Evolutionary conservation across 306 rosid genomes (phyloP).

Genomic region (Rubus parviflorus): DNA sequence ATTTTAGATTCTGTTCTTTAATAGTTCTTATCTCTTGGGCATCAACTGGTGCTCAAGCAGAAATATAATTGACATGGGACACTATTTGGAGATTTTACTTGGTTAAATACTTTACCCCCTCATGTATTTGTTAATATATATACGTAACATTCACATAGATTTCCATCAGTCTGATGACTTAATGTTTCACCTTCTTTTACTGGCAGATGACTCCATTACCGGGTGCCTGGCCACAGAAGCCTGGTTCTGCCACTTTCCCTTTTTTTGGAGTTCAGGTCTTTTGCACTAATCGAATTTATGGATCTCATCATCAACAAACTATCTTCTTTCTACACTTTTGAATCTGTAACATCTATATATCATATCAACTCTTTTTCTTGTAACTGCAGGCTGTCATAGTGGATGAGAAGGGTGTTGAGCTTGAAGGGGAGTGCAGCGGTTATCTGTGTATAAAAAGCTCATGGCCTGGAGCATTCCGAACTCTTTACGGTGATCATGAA

Average conservation of each 20-base stretch:
- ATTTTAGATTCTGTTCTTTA: slow-evolving; percentile 35
- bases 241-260: slow-evolving; percentile 98
- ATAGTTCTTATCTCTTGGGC: slow-evolving; percentile 24
- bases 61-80: not conserved
- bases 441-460: slow-evolving; percentile 83
- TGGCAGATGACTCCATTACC: slow-evolving; percentile 94
- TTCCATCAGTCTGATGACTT: not conserved
- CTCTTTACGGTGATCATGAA: slow-evolving; percentile 94
- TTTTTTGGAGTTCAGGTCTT: slow-evolving; percentile 96
- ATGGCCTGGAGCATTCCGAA: slow-evolving; percentile 99
- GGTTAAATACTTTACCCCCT: not conserved
- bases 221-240: slow-evolving; percentile 99
- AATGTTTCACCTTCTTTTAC: slow-evolving; percentile 18
- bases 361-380: slow-evolving; percentile 25
- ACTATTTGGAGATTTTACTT: not conserved
- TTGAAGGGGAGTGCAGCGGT: slow-evolving; percentile 94
- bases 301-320: slow-evolving; percentile 24
- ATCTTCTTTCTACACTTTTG: slow-evolving; percentile 2
- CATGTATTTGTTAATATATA: not conserved
- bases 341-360: slow-evolving; percentile 19
- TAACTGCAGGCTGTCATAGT: slow-evolving; percentile 76
- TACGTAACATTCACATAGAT: not conserved
- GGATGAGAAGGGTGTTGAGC: slow-evolving; percentile 90
- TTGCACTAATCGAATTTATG: slow-evolving; percentile 16
- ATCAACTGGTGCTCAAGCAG: slow-evolving; percentile 3